Evolutionary conservation across 2,329 filamentous ascomycete genomes (phyloP), one percentile per base, ranked within the genome.

Genomic region (Scedosporium dehoogii): DNA sequence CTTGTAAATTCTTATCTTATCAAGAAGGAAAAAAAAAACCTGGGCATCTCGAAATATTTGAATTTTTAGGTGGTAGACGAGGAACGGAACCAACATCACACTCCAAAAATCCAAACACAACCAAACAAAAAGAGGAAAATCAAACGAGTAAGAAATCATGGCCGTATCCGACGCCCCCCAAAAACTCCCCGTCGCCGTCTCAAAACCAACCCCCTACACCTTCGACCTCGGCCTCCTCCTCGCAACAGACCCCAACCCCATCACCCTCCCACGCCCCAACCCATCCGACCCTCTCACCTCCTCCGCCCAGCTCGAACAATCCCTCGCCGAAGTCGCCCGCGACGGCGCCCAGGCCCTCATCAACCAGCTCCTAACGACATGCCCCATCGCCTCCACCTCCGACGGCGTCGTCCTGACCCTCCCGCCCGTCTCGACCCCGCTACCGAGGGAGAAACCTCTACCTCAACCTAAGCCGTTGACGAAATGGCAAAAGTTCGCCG

Each of bases 401-500:
- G 81, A 84, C 42, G 83, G 92, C 68, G 90, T 97, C 1, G 85
- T 93, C 59, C 85, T 97, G 61, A 81, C 84, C 16, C 87, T 99
- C 0, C 94, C 94, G 0, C 74, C 82, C 0, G 80, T 85, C 0
- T 78, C 83, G 21, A 96, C 89, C 1, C 75, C 80, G 0, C 81
- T 97, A 3, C 94, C 94, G 25, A 89, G 94, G 68, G 92, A 97
- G 78, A 97, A 99, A 77, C 91, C 91, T 9, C 80, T 97, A 7
- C 94, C 94, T 1, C 82, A 85, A 62, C 83, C 86, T 68, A 94
- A 92, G 78, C 80, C 87, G 63, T 88, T 88, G 68, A 97, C 93
- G 64, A 96, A 92, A 75, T 99, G 94, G 94, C 88, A 96, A 79
- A 85, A 88, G 71, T 99, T 99, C 78, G 94, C 94, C 56, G 89